Conservation (phyloP, 2,329 filamentous ascomycete species). For the Sphaerostilbella broomeana region DNA sequence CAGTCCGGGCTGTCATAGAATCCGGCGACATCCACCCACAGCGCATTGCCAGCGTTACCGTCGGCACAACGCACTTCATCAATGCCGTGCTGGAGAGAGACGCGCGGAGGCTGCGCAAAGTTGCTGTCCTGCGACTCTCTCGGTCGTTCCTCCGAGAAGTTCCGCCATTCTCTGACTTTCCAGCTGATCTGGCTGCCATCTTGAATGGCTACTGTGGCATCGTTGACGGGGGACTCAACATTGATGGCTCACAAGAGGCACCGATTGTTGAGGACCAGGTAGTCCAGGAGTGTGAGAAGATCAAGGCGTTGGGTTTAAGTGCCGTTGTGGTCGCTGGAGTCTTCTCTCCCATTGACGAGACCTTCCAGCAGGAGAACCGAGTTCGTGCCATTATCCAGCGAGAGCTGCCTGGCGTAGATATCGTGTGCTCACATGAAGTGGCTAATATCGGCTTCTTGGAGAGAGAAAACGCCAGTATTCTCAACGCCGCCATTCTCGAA, state of each 20-base stretch:
- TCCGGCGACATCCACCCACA: slow-evolving; percentile 19
- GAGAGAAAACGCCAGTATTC: slow-evolving; percentile 46
- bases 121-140: not conserved
- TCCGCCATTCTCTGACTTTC: slow-evolving; percentile 43
- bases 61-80: slow-evolving; percentile 48
- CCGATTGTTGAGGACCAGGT: slow-evolving; percentile 1
- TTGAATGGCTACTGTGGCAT: slow-evolving; percentile 19
- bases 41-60: slow-evolving; percentile 35
- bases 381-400: slow-evolving; percentile 35
- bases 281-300: slow-evolving; percentile 19
- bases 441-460: slow-evolving; percentile 36
- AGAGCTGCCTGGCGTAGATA: not conserved
- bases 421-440: slow-evolving; percentile 25
- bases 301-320: slow-evolving; percentile 22
- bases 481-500: slow-evolving; percentile 44
- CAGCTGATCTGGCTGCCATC: slow-evolving; percentile 35
- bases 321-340: slow-evolving; percentile 50
- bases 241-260: not conserved
- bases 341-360: slow-evolving; percentile 51
- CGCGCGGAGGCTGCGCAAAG: slow-evolving; percentile 31
- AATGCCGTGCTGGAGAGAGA: slow-evolving; percentile 47
- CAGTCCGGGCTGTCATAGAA: slow-evolving; percentile 32
- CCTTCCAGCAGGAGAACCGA: slow-evolving; percentile 41
- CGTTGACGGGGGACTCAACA: not conserved
- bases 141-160: slow-evolving; percentile 32